Base-by-base conservation (phyloP, 768 basidiomycete genomes). In the Boletus vinaceobasis region DNA sequence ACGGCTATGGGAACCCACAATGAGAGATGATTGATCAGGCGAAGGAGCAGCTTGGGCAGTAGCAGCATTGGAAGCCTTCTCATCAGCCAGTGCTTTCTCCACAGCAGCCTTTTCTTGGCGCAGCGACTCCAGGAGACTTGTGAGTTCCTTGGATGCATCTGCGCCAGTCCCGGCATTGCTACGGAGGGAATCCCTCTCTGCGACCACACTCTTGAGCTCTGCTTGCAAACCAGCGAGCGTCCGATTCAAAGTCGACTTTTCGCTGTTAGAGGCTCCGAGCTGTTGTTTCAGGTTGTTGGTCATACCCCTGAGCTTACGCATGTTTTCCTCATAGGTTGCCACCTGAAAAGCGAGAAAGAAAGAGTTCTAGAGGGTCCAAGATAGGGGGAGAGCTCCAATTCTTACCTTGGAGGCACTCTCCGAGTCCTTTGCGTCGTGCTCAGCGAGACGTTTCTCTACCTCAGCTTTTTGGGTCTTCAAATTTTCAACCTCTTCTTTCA, bases 401-500 rank as follows among this genome's bases (percentile, higher is more conserved):
- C 69, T 59, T 53, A 76, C 78, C 63, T 68, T 71, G 50, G 56
- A 59, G 54, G 59, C 70, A 63, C 31, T 60, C 55, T 56, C 67
- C 53, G 49, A 70, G 40, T 60, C 57, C 49, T 69, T 67, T 7
- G 72, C 69, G 37, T 71, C 70, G 4, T 67, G 67, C 26, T 71
- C 69, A 14, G 62, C 58, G 17, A 65, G 50, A 14, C 62, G 57
- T 29, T 70, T 72, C 48, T 73, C 67, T 31, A 58, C 42, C 15
- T 75, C 74, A 7, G 71, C 67, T 29, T 74, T 75, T 59, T 80
- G 68, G 1, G 71, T 52, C 60, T 83, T 82, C 50, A 88, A 58
- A 15, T 60, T 68, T 50, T 81, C 79, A 9, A 88, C 79, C 65
- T 92, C 86, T 23, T 88, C 87, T 69, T 85, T 89, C 50, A 94